Percentiles rank a stretch among this genome's conserved stretches.
Conservation (phyloP, 331 rosid genomes). For the Rosa hybrid region DNA sequence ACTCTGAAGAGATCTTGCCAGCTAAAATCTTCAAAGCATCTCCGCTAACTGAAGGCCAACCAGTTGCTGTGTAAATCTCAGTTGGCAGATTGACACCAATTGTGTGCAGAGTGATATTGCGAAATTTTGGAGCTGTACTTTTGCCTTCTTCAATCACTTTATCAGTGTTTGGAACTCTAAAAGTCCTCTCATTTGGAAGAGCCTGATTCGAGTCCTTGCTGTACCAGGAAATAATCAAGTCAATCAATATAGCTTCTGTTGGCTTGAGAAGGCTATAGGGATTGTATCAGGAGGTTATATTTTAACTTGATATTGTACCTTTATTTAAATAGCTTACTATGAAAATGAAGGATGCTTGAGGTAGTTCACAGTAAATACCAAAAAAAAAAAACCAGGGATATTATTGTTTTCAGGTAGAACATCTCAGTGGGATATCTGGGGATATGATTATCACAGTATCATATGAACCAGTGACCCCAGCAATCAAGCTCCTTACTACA, state of each 20-base stretch:
- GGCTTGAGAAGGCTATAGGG: background rate
- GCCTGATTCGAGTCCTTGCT: conserved; percentile 61
- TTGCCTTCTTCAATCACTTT: conserved; percentile 78
- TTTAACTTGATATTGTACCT: conserved; percentile 1
- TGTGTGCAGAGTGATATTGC: conserved; percentile 55
- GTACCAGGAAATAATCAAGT: conserved; percentile 29
- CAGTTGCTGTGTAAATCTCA: conserved; percentile 79
- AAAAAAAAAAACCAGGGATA: background rate
- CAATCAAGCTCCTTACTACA: background rate
- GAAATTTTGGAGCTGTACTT: conserved; percentile 62
- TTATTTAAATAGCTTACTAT: background rate
- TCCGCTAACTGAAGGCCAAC: conserved; percentile 95
- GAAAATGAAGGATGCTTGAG: background rate
- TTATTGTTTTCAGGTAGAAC: background rate
- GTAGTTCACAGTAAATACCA: background rate
- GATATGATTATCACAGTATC: background rate
- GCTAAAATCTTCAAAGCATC: conserved; percentile 79
- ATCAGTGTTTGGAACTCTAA: conserved; percentile 76
- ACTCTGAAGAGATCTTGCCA: conserved; percentile 86
- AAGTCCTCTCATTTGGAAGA: conserved; percentile 65
- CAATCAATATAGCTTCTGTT: background rate
- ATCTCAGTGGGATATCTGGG: background rate
- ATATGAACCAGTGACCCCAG: background rate
- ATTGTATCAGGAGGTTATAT: background rate
- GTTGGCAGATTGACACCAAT: conserved; percentile 48